A percentile compares a stretch with the other conserved stretches of the same genome.
phyloP scores from a whole-genome alignment of 2,329 filamentous ascomycete genomes.

The Colletotrichum tofieldiae region DNA sequence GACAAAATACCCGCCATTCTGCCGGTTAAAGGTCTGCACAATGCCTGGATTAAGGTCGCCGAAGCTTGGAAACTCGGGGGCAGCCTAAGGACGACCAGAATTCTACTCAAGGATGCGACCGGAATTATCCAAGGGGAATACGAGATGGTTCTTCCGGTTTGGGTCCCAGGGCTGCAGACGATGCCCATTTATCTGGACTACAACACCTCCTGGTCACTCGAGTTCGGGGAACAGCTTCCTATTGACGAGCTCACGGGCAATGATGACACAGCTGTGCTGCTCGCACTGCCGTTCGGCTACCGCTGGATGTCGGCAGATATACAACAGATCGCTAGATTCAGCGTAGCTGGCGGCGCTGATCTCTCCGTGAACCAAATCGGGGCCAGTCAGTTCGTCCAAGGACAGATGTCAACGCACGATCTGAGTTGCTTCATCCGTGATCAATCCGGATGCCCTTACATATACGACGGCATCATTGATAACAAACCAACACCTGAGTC shows the following conservation, averaged over 20 bases:
- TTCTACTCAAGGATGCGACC: conserved; percentile 48
- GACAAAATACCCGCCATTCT: conserved; percentile 55
- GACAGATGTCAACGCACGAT: conserved; percentile 44
- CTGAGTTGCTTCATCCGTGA: conserved; percentile 60
- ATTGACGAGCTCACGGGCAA: conserved; percentile 39
- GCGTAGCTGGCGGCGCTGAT: conserved; percentile 45
- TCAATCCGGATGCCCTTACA: conserved; percentile 53
- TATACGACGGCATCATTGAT: conserved; percentile 59
- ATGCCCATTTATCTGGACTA: conserved; percentile 60
- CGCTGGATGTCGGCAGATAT: conserved; percentile 58
- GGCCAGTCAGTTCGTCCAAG: conserved; percentile 46
- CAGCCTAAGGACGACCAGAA: conserved; percentile 47
- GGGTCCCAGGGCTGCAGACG: conserved; percentile 55
- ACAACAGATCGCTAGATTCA: conserved; percentile 62
- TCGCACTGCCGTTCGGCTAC: conserved; percentile 65
- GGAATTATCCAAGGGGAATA: conserved; percentile 55
- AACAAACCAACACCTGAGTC: conserved; percentile 60
- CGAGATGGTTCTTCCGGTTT: conserved; percentile 60
- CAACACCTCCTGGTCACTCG: conserved; percentile 55
- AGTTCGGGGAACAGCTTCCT: conserved; percentile 47
- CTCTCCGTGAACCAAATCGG: conserved; percentile 54
- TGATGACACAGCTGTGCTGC: conserved; percentile 64
- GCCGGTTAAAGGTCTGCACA: conserved; percentile 56
- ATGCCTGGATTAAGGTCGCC: conserved; percentile 65
- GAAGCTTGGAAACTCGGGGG: conserved; percentile 57